Conservation (phyloP, 345 rosid genomes). For the Sonneratia caseolaris region DNA sequence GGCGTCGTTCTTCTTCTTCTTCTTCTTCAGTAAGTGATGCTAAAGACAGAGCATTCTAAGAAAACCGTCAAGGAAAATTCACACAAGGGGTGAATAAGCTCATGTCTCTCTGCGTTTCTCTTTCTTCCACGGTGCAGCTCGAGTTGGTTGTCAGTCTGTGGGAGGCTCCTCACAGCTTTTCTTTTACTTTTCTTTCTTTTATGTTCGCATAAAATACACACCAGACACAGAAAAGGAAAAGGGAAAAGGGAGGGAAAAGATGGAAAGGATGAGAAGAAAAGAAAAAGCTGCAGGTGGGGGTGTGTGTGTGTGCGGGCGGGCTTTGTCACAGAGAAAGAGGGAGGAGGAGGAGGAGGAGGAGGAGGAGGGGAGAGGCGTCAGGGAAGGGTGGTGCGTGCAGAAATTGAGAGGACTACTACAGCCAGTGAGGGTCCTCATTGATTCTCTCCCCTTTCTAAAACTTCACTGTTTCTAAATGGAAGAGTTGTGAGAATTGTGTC, state of each 20-base stretch:
- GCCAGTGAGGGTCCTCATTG: no score
- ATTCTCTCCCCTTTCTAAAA: no score
- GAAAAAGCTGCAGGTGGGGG: conserved; percentile 9
- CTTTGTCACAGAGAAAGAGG: conserved; percentile 1
- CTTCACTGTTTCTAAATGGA: no score
- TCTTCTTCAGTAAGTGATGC: neutral
- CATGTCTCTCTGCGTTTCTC: neutral
- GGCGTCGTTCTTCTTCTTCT: neutral
- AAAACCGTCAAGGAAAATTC: neutral
- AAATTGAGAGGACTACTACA: conserved; percentile 22
- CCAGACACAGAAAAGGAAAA: neutral
- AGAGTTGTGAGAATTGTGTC: no score
- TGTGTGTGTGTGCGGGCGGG: neutral
- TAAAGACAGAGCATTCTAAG: no score
- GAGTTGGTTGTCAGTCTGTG: neutral
- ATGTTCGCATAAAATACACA: neutral
- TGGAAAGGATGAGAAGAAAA: conserved; percentile 1
- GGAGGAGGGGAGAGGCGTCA: conserved; percentile 17
- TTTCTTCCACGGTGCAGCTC: neutral
- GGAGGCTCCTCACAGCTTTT: conserved; percentile 2
- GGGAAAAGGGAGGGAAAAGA: neutral
- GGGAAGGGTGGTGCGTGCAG: conserved; percentile 19
- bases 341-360: neutral
- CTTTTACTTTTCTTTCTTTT: conserved; percentile 8
- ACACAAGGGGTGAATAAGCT: neutral